Evolutionary conservation across 2,329 filamentous ascomycete genomes (phyloP).

Genomic region (Microcera coccophila): DNA sequence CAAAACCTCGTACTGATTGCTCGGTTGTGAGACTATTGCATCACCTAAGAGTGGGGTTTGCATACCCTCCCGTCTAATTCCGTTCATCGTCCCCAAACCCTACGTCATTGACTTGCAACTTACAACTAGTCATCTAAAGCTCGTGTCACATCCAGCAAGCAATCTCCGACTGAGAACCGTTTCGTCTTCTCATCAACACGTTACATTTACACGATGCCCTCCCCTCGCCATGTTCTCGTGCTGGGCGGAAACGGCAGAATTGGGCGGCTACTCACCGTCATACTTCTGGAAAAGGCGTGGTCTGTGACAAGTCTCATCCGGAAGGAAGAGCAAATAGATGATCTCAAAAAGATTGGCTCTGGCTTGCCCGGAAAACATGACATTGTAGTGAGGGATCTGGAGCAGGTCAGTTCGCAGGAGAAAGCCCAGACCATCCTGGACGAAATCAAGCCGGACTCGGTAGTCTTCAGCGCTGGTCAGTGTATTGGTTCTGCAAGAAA

Average conservation of each 20-base stretch:
- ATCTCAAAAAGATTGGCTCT: conserved; percentile 56
- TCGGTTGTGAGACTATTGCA: neutral
- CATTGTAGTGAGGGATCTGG: conserved; percentile 62
- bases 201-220: conserved; percentile 12
- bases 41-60: neutral
- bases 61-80: neutral
- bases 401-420: conserved; percentile 61
- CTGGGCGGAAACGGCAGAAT: conserved; percentile 76
- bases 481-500: neutral
- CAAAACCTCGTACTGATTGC: too few species aligned
- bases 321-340: conserved; percentile 56
- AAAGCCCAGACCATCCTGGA: conserved; percentile 50
- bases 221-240: conserved; percentile 52
- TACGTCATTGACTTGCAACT: neutral
- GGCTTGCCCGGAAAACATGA: conserved; percentile 56
- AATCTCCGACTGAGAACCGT: neutral
- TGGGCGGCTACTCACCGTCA: conserved; percentile 64
- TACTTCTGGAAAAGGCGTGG: conserved; percentile 66
- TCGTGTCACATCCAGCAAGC: neutral
- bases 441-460: conserved; percentile 55
- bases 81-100: neutral
- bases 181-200: neutral
- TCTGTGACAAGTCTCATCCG: conserved; percentile 71
- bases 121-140: neutral
- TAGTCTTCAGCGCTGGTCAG: conserved; percentile 57